Base-by-base conservation (phyloP, 139 green algal genomes). In the Gonium pectorale region DNA sequence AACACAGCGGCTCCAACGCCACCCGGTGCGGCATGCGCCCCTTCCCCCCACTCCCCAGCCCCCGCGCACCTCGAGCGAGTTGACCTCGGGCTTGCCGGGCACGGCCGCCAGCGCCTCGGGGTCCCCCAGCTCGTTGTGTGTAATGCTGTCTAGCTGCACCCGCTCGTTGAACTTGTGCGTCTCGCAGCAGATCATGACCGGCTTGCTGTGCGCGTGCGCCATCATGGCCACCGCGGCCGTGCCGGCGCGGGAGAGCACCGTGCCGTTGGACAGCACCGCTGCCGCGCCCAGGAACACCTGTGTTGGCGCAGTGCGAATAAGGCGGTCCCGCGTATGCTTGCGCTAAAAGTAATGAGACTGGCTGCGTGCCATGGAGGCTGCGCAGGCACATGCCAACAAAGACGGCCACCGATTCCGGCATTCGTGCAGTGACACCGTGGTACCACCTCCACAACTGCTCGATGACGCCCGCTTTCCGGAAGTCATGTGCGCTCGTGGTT, bases 131-230 rank as follows among this genome's bases (percentile, higher is more conserved):
- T 99, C 97, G 81, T 99, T 99, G 86, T 93, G 89, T 13, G 95
- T 98, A 89, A 99, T 98, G 69, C 89, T 91, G 88, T 98, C 95
- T 67, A 98, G 91, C 92, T 98, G 94, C 64, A 97, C 95, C 7
- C 94, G 88, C 78, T 98, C 95, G 54, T 95, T 92, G 79, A 99
- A 99, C 93, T 99, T 99, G 94, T 96, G 96, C 38, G 95, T 98
- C 90, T 99, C 95, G 82, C 92, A 97, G 90, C 93, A 97, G 35
- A 99, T 91, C 64, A 99, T 89, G 33, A 99, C 97, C 9, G 97
- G 97, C 72, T 97, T 92, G 67, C 94, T 89, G 64, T 91, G 87
- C 35, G 88, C 88, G 4, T 89, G 77, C 6, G 94, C 92, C 85
- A 96, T 93, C 91, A 97, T 96, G 3, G 97, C 97, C 46, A 99